Percentiles rank a stretch among this genome's conserved stretches.
Conservation (phyloP, 768 basidiomycete genomes). For the Boletus coccyginus region DNA sequence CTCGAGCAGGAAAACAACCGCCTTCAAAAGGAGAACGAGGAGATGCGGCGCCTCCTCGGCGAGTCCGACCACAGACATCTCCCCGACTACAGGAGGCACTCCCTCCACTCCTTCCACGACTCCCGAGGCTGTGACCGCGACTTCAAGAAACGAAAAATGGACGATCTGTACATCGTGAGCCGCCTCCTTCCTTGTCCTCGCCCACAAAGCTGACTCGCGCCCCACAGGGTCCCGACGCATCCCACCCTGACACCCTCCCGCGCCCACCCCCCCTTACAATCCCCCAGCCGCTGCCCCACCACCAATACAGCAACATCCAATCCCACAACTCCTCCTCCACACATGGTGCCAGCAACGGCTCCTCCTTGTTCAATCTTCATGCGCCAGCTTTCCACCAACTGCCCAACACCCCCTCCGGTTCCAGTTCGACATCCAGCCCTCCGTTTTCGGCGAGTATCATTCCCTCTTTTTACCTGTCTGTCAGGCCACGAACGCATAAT, state of each 20-base stretch:
- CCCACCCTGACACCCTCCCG: conserved; percentile 34
- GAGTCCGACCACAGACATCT: conserved; percentile 41
- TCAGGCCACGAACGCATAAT: conserved; percentile 51
- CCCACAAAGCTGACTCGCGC: not conserved
- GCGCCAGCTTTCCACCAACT: conserved; percentile 57
- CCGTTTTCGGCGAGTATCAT: conserved; percentile 85
- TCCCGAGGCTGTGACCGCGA: conserved; percentile 52
- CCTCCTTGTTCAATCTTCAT: conserved; percentile 52
- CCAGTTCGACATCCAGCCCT: conserved; percentile 71
- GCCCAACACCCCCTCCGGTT: conserved; percentile 69
- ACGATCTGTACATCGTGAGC: conserved; percentile 54
- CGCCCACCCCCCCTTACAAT: conserved; percentile 61
- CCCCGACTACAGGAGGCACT: conserved; percentile 47
- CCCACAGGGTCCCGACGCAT: conserved; percentile 45
- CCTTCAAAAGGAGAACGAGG: conserved; percentile 70
- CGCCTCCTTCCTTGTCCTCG: not conserved
- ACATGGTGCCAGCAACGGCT: conserved; percentile 36
- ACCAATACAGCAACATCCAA: conserved; percentile 45
- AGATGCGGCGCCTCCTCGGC: conserved; percentile 63
- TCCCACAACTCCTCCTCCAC: conserved; percentile 41
- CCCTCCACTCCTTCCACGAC: conserved; percentile 48
- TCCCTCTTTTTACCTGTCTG: conserved; percentile 35
- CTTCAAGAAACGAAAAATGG: conserved; percentile 62
- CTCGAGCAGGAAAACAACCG: conserved; percentile 78
- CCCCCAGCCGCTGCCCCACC: conserved; percentile 49